Conservation (phyloP, 805 yeast genomes). For the Candida awuae region DNA sequence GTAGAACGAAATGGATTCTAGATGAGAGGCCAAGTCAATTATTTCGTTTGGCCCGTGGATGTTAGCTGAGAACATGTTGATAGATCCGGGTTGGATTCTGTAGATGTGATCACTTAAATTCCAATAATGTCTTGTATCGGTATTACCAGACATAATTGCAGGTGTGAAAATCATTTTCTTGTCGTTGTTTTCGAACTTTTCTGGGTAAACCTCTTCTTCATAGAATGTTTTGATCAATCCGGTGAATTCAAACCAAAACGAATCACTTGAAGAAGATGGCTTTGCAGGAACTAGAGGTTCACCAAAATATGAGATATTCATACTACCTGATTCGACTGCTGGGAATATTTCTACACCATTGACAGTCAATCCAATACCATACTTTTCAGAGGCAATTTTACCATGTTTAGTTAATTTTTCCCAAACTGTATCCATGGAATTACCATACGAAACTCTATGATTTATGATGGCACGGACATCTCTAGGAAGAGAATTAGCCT, state of each 20-base stretch:
- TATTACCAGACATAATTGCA: constrained; percentile 56
- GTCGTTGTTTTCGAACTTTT: constrained; percentile 14
- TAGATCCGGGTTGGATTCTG: constrained; percentile 43
- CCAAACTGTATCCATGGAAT: constrained; percentile 30
- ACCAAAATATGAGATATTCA: constrained; percentile 16
- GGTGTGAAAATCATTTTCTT: constrained; percentile 40
- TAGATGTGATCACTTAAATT: constrained; percentile 48
- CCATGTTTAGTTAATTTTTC: constrained; percentile 28
- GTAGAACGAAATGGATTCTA: constrained; percentile 42
- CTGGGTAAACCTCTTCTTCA: constrained; percentile 39
- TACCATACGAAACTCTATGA: constrained; percentile 50
- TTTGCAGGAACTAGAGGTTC: constrained; percentile 36
- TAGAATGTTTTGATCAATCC: constrained; percentile 58
- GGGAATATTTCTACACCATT: constrained; percentile 26
- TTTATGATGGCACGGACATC: constrained; percentile 45
- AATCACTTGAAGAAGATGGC: constrained; percentile 34
- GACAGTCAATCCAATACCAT: constrained; percentile 29
- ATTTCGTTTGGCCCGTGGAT: constrained; percentile 63
- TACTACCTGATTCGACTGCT: constrained; percentile 20
- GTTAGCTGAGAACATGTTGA: constrained; percentile 22
- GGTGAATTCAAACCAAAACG: constrained; percentile 47
- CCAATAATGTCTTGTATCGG: constrained; percentile 65
- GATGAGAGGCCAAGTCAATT: constrained; percentile 46
- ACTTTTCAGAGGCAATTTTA: constrained; percentile 28
- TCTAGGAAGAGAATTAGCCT: constrained; percentile 74